Evolutionary conservation across 108 stramenopile genomes (phyloP).

Genomic region (Cyclotella choctawhatcheeana): DNA sequence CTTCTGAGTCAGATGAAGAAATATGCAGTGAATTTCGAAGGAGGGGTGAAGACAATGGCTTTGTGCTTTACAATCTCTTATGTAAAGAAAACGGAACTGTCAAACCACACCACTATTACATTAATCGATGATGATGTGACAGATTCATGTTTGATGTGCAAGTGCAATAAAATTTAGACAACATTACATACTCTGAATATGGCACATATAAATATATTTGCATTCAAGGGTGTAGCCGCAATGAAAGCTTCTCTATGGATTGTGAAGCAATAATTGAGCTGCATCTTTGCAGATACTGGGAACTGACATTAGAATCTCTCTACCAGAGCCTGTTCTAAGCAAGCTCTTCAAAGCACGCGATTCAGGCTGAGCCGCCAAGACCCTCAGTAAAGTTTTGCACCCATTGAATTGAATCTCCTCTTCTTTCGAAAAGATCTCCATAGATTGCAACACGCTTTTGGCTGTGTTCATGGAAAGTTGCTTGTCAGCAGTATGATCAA

Average conservation of each 20-base stretch:
- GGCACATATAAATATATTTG: too few relatives aligned
- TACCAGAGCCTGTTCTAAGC: background rate
- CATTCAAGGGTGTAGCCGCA: too few relatives aligned
- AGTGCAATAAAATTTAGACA: background rate
- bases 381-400: constrained; percentile 8
- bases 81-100: constrained; percentile 7
- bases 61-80: constrained; percentile 9
- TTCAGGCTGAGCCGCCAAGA: constrained; percentile 3
- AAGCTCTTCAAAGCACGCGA: constrained; percentile 13
- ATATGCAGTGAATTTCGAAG: background rate
- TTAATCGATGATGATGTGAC: background rate
- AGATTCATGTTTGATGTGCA: background rate
- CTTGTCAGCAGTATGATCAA: background rate
- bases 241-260: background rate
- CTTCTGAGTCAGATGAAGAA: too few relatives aligned
- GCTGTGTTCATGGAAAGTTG: background rate
- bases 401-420: constrained; percentile 19
- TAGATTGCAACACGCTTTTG: constrained; percentile 16
- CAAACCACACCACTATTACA: constrained; percentile 10
- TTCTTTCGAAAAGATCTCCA: constrained; percentile 5
- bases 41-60: constrained; percentile 19
- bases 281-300: constrained; percentile 17
- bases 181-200: too few relatives aligned
- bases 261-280: constrained; percentile 5
- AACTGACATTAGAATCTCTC: constrained; percentile 16